These are phyloP conservation scores for Stachybotrys echinatus DNA, from an alignment of 2,329 filamentous ascomycete species.

Conservation along the genomic window DNA sequence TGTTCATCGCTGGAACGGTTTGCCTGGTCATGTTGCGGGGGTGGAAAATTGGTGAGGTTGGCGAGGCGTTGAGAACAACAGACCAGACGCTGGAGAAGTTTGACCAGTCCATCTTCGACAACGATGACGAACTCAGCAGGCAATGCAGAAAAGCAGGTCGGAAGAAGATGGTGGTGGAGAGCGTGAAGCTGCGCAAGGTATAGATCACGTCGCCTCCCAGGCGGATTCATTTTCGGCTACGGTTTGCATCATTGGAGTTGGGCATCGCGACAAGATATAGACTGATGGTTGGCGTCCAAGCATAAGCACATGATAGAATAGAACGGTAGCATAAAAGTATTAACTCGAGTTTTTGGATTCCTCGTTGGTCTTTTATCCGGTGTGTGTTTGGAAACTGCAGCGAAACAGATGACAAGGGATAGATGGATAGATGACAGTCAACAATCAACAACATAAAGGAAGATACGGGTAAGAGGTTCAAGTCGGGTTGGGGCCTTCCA, in stretches of 20 bases:
- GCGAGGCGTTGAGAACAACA: constrained; percentile 21
- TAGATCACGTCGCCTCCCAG: constrained; percentile 6
- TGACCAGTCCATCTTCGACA: constrained; percentile 22
- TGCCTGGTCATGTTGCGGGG: constrained; percentile 27
- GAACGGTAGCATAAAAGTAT: no score
- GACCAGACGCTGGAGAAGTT: constrained; percentile 22
- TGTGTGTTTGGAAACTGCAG: no score
- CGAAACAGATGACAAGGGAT: no score
- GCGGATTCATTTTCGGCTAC: background rate
- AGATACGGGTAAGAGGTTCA: no score
- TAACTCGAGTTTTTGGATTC: no score
- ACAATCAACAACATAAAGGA: no score
- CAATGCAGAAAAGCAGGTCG: constrained; percentile 22
- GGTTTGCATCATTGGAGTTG: background rate
- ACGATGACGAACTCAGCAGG: constrained; percentile 20
- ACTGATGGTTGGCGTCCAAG: background rate
- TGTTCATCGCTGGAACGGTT: constrained; percentile 47
- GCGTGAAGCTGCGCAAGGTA: constrained; percentile 20
- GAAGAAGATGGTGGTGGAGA: constrained; percentile 25
- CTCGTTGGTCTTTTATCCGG: no score
- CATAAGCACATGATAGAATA: background rate
- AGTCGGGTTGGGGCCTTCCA: no score
- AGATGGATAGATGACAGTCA: no score
- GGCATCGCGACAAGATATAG: background rate
- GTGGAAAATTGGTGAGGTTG: constrained; percentile 31